Evolutionary conservation across 352 stramenopile species (phyloP).

Genomic region (Globisporangium radiosum): DNA sequence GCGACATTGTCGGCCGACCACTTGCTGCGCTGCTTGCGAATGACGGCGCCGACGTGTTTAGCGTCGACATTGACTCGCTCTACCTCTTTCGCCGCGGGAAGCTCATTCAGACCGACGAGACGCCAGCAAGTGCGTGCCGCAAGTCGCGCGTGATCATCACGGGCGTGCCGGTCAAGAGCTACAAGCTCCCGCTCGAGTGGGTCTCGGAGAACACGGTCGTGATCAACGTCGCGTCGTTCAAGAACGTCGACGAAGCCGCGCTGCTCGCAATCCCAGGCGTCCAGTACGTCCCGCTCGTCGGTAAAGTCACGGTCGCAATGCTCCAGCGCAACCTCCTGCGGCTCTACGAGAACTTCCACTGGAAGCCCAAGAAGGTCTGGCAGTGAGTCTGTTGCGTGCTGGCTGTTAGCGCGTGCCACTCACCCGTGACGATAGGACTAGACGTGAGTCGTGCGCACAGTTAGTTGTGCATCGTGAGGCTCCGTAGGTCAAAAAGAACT

Average conservation of each 20-base stretch:
- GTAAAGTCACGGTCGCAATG: slow-evolving; percentile 96
- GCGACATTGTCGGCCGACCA: slow-evolving; percentile 94
- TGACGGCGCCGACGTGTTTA: slow-evolving; percentile 94
- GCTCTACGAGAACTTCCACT: slow-evolving; percentile 96
- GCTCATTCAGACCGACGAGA: slow-evolving; percentile 82
- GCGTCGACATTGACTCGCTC: slow-evolving; percentile 94
- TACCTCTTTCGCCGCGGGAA: slow-evolving; percentile 92
- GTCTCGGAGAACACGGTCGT: slow-evolving; percentile 90
- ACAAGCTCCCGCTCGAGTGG: slow-evolving; percentile 90
- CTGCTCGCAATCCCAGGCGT: slow-evolving; percentile 89
- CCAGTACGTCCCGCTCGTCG: slow-evolving; percentile 93
- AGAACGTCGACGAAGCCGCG: slow-evolving; percentile 91
- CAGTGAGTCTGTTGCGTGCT: slow-evolving; percentile 28
- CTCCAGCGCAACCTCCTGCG: slow-evolving; percentile 94
- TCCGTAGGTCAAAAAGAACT: too few relatives aligned
- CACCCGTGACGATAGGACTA: too few relatives aligned
- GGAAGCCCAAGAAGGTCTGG: slow-evolving; percentile 82
- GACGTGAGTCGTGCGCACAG: too few relatives aligned
- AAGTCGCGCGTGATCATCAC: slow-evolving; percentile 93
- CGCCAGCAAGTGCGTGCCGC: slow-evolving; percentile 79
- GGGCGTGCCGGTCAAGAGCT: slow-evolving; percentile 91
- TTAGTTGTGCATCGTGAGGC: too few relatives aligned
- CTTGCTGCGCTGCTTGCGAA: slow-evolving; percentile 95
- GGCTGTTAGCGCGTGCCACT: too few relatives aligned
- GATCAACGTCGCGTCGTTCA: slow-evolving; percentile 96